Conservation (phyloP, 352 stramenopile genomes). For the Pythium angustatum region DNA sequence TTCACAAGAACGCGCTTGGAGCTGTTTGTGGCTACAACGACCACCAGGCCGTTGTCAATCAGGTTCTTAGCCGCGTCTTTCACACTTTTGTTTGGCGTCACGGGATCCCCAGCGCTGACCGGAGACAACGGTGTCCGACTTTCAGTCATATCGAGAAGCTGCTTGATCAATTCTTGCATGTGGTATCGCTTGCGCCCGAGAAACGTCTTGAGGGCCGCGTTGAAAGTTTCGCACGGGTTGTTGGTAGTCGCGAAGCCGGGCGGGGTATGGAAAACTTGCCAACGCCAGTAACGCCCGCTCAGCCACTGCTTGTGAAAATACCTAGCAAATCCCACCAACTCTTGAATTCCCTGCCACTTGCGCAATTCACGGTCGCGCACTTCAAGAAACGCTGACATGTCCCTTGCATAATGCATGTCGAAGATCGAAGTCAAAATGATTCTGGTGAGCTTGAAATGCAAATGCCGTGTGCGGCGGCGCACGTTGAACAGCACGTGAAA, state of each 20-base stretch:
- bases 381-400: neutral
- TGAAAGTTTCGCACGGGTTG: conserved; percentile 23
- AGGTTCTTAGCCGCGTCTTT: neutral
- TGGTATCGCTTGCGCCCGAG: neutral
- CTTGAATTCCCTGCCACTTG: neutral
- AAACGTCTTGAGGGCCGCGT: conserved; percentile 8
- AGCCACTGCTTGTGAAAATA: conserved; percentile 20
- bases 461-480: neutral
- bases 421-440: neutral
- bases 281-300: neutral
- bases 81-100: neutral
- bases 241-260: conserved; percentile 8
- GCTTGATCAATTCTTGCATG: neutral
- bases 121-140: neutral
- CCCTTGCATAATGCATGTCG: conserved; percentile 5
- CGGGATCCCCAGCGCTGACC: neutral
- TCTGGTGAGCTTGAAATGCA: neutral
- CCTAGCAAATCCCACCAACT: neutral
- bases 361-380: neutral
- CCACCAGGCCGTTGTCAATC: neutral
- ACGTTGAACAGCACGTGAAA: conserved; percentile 20
- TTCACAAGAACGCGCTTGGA: neutral
- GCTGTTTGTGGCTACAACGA: neutral
- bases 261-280: conserved; percentile 18
- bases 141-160: neutral